A percentile compares a stretch with the other conserved stretches of the same genome.
Evolutionary conservation across 148 eudicot species (phyloP).

Genomic region (Camellia sinensis): DNA sequence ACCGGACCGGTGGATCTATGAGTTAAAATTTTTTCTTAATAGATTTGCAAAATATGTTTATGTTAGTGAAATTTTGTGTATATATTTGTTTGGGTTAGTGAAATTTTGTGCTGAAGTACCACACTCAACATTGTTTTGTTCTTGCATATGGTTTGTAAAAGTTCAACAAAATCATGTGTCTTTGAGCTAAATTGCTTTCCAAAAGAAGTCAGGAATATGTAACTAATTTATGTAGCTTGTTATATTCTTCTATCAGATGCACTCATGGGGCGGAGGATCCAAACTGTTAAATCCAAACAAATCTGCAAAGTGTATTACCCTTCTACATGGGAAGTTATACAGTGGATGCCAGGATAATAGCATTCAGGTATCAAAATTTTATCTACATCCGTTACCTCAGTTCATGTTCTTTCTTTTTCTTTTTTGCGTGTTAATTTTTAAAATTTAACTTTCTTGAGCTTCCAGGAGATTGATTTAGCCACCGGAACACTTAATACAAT

Average conservation of each 20-base stretch:
- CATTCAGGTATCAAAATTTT: slow-evolving; percentile 37
- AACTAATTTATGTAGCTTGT: not conserved
- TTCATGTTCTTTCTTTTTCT: not conserved
- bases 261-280: slow-evolving; percentile 47
- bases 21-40: no score
- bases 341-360: slow-evolving; percentile 52
- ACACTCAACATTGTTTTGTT: not conserved
- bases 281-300: slow-evolving; percentile 37
- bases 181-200: not conserved
- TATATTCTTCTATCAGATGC: slow-evolving; percentile 30
- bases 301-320: slow-evolving; percentile 38
- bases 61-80: no score
- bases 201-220: not conserved
- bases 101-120: not conserved
- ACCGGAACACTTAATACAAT: slow-evolving; percentile 40
- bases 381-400: not conserved
- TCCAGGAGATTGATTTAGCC: slow-evolving; percentile 47
- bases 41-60: no score
- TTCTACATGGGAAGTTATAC: slow-evolving; percentile 43
- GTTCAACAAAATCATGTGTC: not conserved
- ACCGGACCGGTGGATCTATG: no score
- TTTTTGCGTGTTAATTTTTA: no score
- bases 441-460: not conserved
- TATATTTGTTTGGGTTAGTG: no score
- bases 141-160: not conserved